A percentile compares a stretch with the other conserved stretches of the same genome.
Conservation (phyloP, 805 yeast genomes). For the Scheffersomyces amazonensis region DNA sequence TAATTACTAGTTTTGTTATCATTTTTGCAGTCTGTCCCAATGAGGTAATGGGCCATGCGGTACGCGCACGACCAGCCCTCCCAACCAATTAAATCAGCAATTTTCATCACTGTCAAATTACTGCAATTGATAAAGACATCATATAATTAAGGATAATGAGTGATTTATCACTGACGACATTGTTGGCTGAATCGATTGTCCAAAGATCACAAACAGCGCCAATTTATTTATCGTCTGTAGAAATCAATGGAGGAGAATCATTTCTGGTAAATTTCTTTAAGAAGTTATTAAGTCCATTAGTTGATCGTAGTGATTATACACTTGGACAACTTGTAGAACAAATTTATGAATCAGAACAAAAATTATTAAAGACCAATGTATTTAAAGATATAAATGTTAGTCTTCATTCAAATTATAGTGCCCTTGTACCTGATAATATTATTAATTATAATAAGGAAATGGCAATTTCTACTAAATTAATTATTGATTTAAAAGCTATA, state of each 20-base stretch:
- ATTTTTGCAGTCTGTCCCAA: no score
- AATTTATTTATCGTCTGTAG: constrained; percentile 32
- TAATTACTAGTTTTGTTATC: no score
- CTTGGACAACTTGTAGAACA: constrained; percentile 37
- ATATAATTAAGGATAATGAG: no score
- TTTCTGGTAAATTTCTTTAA: constrained; percentile 45
- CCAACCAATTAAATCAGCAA: no score
- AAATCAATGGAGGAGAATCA: constrained; percentile 40
- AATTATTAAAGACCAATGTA: constrained; percentile 42
- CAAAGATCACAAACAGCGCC: constrained; percentile 30
- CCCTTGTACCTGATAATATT: constrained; percentile 18
- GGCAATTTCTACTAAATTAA: constrained; percentile 45
- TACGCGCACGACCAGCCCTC: no score
- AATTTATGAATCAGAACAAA: constrained; percentile 28
- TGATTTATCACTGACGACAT: no score
- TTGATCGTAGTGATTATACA: constrained; percentile 40
- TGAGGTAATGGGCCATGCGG: no score
- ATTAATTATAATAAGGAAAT: constrained; percentile 33
- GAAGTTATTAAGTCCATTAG: constrained; percentile 43
- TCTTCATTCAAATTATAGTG: constrained; percentile 38
- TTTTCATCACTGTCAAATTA: no score
- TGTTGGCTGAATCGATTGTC: constrained; percentile 29
- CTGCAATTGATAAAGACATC: no score
- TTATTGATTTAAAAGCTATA: constrained; percentile 39
- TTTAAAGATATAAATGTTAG: constrained; percentile 39